Base-by-base conservation (phyloP, 225 moss, liverwort and hornwort genomes). In the Neckera pumila region DNA sequence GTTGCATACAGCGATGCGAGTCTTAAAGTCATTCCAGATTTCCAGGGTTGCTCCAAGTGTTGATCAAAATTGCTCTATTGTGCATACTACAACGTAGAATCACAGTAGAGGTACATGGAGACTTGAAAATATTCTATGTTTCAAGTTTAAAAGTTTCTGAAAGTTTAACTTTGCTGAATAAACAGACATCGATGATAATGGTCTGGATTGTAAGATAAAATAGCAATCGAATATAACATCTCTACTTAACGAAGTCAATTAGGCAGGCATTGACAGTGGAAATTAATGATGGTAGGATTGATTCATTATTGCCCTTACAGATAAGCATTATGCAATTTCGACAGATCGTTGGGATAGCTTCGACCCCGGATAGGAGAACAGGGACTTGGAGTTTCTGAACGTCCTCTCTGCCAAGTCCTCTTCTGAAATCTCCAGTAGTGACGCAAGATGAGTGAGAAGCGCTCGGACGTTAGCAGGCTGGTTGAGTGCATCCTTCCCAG, bases 361-460 rank as follows among this genome's bases (percentile, higher is more conserved):
- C 21, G 98, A 94, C 64, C 98, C 98, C 42, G 89, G 91, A 80
- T 95, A 99, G 3, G 96, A 97, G 91, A 99, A 99, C 28, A 99
- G 79, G 27, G 89, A 78, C 79, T 78, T 82, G 21, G 96, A 94
- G 90, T 99, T 99, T 88, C 87, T 87, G 57, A 91, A 89, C 3
- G 94, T 84, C n/a, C 47, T 87, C 72, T 94, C 85, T 57, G 96
- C 92, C 74, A 97, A 76, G 26, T 94, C 91, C 83, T 93, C 93
- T 84, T 96, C 90, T 42, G 96, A 91, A 76, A 93, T 60, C 75
- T 92, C 94, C 77, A 96, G 87, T 5, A 96, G 85, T 21, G 93
- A 91, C 45, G 97, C 92, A 90, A 95, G 80, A 76, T 92, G 89
- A 71, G 92, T 75, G 59, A 97, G 89, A 84, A 97, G 94, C 64